phyloP scores from a whole-genome alignment of 129 eudicot species.

The Centella asiatica region DNA sequence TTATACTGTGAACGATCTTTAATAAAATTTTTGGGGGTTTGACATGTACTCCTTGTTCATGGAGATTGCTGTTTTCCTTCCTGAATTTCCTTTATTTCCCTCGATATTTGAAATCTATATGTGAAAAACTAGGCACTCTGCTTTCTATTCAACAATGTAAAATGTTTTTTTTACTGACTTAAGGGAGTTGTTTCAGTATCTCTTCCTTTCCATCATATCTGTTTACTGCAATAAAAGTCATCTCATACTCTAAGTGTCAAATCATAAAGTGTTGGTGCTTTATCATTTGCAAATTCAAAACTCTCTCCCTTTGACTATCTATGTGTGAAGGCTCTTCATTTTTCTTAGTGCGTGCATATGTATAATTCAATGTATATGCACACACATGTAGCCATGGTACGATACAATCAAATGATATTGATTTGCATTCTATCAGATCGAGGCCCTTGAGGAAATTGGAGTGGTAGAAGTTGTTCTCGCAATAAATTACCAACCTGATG shows the following conservation, averaged over 20 bases:
- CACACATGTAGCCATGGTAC: too few species aligned
- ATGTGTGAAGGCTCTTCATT: too few species aligned
- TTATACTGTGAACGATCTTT: not conserved
- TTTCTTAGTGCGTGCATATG: too few species aligned
- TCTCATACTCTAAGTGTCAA: too few species aligned
- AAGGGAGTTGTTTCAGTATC: too few species aligned
- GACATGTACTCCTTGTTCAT: not conserved
- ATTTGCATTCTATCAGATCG: conserved; percentile 50
- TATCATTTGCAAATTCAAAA: too few species aligned
- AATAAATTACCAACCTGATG: conserved; percentile 98
- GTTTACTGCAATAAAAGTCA: too few species aligned
- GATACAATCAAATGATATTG: too few species aligned
- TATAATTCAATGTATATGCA: conserved; percentile 5
- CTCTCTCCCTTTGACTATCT: too few species aligned
- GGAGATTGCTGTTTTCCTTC: not conserved
- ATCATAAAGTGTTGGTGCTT: too few species aligned
- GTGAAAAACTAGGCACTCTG: not conserved
- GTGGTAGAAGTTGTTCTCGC: conserved; percentile 95
- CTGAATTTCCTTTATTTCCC: not conserved
- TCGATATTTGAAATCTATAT: not conserved
- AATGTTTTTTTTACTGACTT: too few species aligned
- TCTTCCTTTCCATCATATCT: too few species aligned
- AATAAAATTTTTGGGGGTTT: not conserved
- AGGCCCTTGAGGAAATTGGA: conserved; percentile 87
- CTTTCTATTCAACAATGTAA: not conserved